Evolutionary conservation across 805 yeast genomes (phyloP).

Genomic region (Yarrowia sp.): DNA sequence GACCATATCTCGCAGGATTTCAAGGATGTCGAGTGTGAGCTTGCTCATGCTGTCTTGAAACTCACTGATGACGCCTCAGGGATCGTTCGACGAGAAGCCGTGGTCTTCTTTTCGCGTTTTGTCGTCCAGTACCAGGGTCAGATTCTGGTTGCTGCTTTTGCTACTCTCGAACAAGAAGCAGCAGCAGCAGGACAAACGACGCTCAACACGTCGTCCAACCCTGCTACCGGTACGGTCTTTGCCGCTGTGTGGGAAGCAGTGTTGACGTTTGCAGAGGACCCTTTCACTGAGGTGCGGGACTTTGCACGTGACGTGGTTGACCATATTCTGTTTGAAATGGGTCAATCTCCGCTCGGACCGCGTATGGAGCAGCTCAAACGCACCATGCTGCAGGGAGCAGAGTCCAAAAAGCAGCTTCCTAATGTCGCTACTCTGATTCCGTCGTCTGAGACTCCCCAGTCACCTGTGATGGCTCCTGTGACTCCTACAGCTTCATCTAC

Average conservation of each 20-base stretch:
- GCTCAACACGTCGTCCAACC: slow-evolving; percentile 48
- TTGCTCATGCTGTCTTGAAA: slow-evolving; percentile 65
- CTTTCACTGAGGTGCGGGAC: slow-evolving; percentile 73
- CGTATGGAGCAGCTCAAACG: slow-evolving; percentile 50
- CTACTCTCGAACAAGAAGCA: slow-evolving; percentile 78
- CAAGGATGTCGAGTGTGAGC: slow-evolving; percentile 44
- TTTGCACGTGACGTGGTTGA: slow-evolving; percentile 76
- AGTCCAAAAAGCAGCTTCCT: background rate
- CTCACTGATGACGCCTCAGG: slow-evolving; percentile 86
- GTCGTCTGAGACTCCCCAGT: background rate
- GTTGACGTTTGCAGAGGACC: slow-evolving; percentile 79
- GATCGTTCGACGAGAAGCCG: slow-evolving; percentile 79
- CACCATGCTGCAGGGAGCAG: background rate
- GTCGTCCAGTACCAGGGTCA: slow-evolving; percentile 67
- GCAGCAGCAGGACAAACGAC: slow-evolving; percentile 62
- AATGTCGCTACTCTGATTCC: background rate
- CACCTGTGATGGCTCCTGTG: slow-evolving; percentile 3
- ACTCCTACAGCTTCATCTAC: slow-evolving; percentile 26
- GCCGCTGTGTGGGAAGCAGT: slow-evolving; percentile 85
- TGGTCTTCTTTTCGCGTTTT: slow-evolving; percentile 71
- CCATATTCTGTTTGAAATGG: slow-evolving; percentile 60
- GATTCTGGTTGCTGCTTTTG: slow-evolving; percentile 82
- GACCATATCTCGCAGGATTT: slow-evolving; percentile 27
- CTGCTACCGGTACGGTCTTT: slow-evolving; percentile 85
- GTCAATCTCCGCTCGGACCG: slow-evolving; percentile 63